Base-by-base conservation (phyloP, 2,329 filamentous ascomycete genomes). In the Nigrospora osmanthi region DNA sequence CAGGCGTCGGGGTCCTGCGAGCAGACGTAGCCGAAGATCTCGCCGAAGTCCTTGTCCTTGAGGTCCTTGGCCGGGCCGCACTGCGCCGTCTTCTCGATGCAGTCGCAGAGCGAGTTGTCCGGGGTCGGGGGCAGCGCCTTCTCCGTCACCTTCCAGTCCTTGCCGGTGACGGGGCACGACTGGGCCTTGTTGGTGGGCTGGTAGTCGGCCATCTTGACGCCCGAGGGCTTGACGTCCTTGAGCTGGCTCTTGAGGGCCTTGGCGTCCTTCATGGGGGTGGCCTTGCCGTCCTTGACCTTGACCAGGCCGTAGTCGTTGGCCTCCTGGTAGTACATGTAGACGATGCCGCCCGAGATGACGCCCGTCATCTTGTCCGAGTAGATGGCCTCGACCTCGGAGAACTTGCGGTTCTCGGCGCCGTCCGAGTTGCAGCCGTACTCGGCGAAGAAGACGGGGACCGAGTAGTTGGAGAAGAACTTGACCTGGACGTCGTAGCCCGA, bases 321-420 rank as follows among this genome's bases (percentile, higher is more conserved):
- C 62, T 89, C 85, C 65, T 89, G 76, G 69, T 85, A 86, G 70
- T 87, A 90, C 85, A 88, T 88, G 73, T 89, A 90, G 56, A 88
- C 83, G 52, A 90, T 88, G 63, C 85, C 86, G 59, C 86, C 86
- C 52, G 83, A 88, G 80, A 84, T 87, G 55, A 88, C 82, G 37
- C 64, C 60, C 37, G 76, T 80, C 86, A 90, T 90, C 57, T 87
- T 54, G 40, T 65, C 51, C 42, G 84, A 80, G 64, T 80, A 89
- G 16, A 90, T 73, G 47, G 81, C 76, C 19, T 67, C 66, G 28
- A 87, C 83, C 54, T 89, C 86, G 41, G 78, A 81, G 70, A 88
- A 90, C 35, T 67, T 63, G 65, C 86, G 83, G 40, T 82, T 81
- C 49, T 73, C 67, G 31, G 61, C 61, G 37, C 67, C 66, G 31